These are phyloP conservation scores for Begonia fuchsioides DNA, from an alignment of 306 rosid genomes.

Conservation along the genomic window DNA sequence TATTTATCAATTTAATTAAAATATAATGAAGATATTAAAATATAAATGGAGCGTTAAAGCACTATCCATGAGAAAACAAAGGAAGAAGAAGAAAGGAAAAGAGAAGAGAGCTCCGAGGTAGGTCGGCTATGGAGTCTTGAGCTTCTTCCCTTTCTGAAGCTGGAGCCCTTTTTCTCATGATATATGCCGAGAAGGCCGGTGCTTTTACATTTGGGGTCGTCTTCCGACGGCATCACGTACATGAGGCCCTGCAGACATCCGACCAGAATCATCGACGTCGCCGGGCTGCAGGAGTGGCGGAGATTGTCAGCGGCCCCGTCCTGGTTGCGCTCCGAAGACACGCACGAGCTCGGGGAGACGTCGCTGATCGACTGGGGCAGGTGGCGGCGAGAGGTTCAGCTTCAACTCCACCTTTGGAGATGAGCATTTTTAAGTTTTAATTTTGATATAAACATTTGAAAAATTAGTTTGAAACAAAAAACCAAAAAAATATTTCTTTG, in stretches of 20 bases:
- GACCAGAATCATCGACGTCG: conserved; percentile 48
- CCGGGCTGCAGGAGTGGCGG: conserved; percentile 20
- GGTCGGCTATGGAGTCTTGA: conserved; percentile 8
- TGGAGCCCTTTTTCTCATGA: conserved; percentile 22
- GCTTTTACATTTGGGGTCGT: conserved; percentile 68
- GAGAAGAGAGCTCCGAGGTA: neutral
- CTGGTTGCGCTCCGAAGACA: neutral
- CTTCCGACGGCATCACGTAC: conserved; percentile 70
- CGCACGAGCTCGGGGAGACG: neutral
- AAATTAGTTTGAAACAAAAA: no score
- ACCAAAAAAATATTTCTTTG: no score
- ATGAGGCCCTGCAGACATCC: conserved; percentile 81
- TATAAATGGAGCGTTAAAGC: conserved; percentile 1
- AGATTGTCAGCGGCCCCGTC: neutral
- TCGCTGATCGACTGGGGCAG: neutral
- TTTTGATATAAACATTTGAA: no score
- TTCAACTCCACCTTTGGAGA: neutral
- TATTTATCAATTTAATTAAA: no score
- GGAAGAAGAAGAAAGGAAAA: neutral
- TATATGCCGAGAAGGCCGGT: conserved; percentile 60
- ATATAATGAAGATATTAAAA: no score
- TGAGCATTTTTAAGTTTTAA: no score
- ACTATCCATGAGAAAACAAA: no score
- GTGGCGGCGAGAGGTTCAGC: neutral
- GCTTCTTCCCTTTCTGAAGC: conserved; percentile 13